Conservation (phyloP, 2,329 filamentous ascomycete genomes). For the Exophiala calicioides region DNA sequence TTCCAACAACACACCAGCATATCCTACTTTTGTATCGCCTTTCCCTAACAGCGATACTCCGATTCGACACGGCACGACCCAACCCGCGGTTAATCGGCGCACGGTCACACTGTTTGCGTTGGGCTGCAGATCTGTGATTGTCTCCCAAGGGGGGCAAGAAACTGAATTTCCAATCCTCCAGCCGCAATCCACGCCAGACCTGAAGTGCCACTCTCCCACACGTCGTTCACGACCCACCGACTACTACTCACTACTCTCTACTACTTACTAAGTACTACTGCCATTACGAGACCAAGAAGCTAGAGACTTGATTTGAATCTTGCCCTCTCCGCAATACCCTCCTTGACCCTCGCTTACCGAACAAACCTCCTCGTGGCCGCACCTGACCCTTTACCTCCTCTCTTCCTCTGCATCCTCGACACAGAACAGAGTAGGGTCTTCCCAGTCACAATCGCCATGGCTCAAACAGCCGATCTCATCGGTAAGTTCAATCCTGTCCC, state of each 20-base stretch:
- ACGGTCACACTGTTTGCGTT: slow-evolving; percentile 4
- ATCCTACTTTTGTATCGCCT: slow-evolving; percentile 13
- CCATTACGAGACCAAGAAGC: slow-evolving; percentile 1
- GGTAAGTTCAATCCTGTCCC: slow-evolving; percentile 15
- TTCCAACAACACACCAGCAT: slow-evolving; percentile 7
- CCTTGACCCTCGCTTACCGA: background rate
- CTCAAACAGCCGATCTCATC: slow-evolving; percentile 18
- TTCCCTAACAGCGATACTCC: slow-evolving; percentile 7
- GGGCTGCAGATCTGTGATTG: slow-evolving; percentile 6
- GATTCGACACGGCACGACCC: too few relatives aligned
- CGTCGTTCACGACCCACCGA: background rate
- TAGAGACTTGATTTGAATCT: background rate
- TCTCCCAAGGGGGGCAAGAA: slow-evolving; percentile 2
- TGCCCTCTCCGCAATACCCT: background rate
- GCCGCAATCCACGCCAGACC: background rate
- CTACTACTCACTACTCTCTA: slow-evolving; percentile 2
- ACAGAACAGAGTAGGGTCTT: background rate
- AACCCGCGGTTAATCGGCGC: slow-evolving; percentile 14
- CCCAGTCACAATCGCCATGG: slow-evolving; percentile 16
- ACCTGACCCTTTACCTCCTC: slow-evolving; percentile 2
- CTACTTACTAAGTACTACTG: background rate
- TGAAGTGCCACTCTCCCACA: slow-evolving; percentile 7
- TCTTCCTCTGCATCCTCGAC: too few relatives aligned
- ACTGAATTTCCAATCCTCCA: background rate
- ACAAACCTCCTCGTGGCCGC: too few relatives aligned